phyloP scores from a whole-genome alignment of 2,329 filamentous ascomycete genomes.

The Exophiala dermatitidis region DNA sequence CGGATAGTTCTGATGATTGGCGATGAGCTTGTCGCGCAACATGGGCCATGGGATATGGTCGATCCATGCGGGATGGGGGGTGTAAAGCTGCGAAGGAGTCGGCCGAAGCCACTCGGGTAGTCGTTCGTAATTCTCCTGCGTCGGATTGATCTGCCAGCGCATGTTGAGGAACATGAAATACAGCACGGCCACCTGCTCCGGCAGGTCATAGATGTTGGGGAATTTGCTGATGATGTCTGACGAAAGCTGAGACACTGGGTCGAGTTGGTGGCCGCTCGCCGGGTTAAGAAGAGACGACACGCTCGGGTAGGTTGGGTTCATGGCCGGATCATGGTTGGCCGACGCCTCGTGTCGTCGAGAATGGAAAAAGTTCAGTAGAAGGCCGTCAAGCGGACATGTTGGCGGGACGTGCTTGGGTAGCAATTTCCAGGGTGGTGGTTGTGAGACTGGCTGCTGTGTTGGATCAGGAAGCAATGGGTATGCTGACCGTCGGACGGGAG shows the following conservation, averaged over 20 bases:
- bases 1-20: conserved; percentile 49
- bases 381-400: conserved; percentile 68
- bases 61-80: conserved; percentile 69
- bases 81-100: conserved; percentile 56
- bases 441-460: conserved; percentile 25
- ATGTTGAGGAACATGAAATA: conserved; percentile 83
- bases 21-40: conserved; percentile 62
- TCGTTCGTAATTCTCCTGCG: conserved; percentile 68
- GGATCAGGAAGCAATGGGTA: conserved; percentile 27
- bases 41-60: conserved; percentile 73
- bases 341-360: conserved; percentile 57
- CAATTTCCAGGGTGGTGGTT: conserved; percentile 32
- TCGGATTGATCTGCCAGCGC: conserved; percentile 77
- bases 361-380: conserved; percentile 73
- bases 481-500: conserved; percentile 16
- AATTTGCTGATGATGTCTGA: conserved; percentile 82
- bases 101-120: conserved; percentile 69
- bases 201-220: conserved; percentile 67
- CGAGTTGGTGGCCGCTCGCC: conserved; percentile 38
- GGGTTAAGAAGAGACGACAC: conserved; percentile 73
- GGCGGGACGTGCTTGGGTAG: conserved; percentile 56
- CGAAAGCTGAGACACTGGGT: conserved; percentile 76
- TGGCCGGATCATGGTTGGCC: conserved; percentile 55
- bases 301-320: conserved; percentile 70
- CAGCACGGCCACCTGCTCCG: conserved; percentile 73